Conservation (phyloP, 2,329 filamentous ascomycete species). For the Trichoderma atroviride region DNA sequence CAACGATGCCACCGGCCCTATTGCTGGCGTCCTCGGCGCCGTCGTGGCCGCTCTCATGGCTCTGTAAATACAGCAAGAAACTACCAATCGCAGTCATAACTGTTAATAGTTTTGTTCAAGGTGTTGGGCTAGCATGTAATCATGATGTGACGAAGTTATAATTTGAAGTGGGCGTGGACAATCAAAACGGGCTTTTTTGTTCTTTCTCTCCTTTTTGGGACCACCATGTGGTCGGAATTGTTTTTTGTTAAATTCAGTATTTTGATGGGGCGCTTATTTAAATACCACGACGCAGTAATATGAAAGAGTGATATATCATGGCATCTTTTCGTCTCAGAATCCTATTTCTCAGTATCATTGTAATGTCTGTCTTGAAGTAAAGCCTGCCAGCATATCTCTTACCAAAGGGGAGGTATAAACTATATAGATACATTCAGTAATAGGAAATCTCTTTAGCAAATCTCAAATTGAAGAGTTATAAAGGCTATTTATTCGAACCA, state of each 20-base stretch:
- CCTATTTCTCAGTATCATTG: background rate
- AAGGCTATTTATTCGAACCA: background rate
- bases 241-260: background rate
- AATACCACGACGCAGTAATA: conserved; percentile 7
- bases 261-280: background rate
- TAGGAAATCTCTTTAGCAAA: no score
- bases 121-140: conserved; percentile 23
- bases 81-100: background rate
- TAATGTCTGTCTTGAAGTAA: background rate
- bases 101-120: conserved; percentile 4
- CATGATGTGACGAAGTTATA: conserved; percentile 24
- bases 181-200: conserved; percentile 6
- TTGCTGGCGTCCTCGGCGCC: conserved; percentile 37
- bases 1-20: conserved; percentile 34
- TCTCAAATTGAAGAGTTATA: background rate
- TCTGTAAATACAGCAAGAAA: conserved; percentile 34
- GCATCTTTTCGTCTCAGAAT: background rate
- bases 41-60: conserved; percentile 39
- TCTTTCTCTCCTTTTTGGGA: background rate
- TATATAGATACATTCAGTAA: no score
- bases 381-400: background rate
- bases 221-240: background rate
- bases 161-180: conserved; percentile 4
- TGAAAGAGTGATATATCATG: conserved; percentile 4
- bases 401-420: background rate